Base-by-base conservation (phyloP, 1,284 basidiomycete genomes). In the Schizophyllum commune region DNA sequence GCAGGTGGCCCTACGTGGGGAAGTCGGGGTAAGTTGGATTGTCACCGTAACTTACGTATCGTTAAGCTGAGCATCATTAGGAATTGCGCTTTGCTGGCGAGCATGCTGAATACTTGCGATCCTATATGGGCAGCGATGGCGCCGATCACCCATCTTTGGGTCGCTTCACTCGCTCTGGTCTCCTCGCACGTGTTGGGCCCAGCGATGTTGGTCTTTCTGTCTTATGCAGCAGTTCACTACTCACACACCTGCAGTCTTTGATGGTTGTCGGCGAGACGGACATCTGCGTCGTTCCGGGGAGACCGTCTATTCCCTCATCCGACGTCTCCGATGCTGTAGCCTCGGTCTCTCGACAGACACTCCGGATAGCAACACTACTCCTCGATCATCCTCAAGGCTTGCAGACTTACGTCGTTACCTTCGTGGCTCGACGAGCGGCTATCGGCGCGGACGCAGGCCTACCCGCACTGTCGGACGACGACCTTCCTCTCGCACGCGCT, bases 361-460 rank as follows among this genome's bases (percentile, higher is more conserved):
- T 62, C 17, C 32, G 59, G 2, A 47, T 52, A 11, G 22, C 32
- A n/a, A 56, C 58, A 9, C 33, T 32, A 9, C 34, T 20, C 32
- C 32, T 62, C 15, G 61, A 62, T 52, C 61, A 62, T 32, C 55
- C 58, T 6, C 55, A 62, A 34, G 61, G 59, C 7, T 39, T 56
- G 20, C 55, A 33, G 20, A 52, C 19, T 33, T 62, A 60, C 53
- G 47, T 56, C 21, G 61, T 62, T 15, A 52, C 60, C 17, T 60
- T 60, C 54, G 52, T 62, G 17, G 56, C 59, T 15, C 58, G 59
- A 9, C 60, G 55, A n/a, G 39, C 51, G 17, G 57, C 32, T 22
- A 32, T 33, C 21, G 59, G 60, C 58, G 55, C 61, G 13, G 47
- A 55, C 9, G 9, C 32, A 47, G 39, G 27, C 32, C 15, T 34